Percentiles rank a stretch among this genome's conserved stretches.
These are phyloP conservation scores for Barnettozyma salicaria DNA, from an alignment of 805 yeast genomes.

Conservation along the genomic window DNA sequence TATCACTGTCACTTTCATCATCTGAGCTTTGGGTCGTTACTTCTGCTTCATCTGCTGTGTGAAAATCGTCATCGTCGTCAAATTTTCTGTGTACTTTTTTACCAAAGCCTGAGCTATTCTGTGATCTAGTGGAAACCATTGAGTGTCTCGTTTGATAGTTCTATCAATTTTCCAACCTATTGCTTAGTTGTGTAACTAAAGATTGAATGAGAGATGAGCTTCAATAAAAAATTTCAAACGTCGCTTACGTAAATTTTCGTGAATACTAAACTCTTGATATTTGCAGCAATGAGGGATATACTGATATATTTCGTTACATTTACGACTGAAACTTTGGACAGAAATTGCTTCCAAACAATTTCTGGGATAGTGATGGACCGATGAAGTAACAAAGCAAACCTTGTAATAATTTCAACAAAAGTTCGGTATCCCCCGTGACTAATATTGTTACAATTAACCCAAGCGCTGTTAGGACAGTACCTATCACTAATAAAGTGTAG, in stretches of 20 bases:
- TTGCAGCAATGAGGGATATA: background rate
- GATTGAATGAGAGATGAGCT: slow-evolving; percentile 5
- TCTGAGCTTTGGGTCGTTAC: slow-evolving; percentile 13
- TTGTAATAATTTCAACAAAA: slow-evolving; percentile 14
- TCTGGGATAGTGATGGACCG: slow-evolving; percentile 7
- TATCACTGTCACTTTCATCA: slow-evolving; percentile 25
- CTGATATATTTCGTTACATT: background rate
- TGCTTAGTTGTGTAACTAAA: too few relatives aligned
- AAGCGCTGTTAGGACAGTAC: slow-evolving; percentile 3
- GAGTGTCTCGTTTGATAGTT: background rate
- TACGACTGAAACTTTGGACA: slow-evolving; percentile 12
- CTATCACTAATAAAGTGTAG: slow-evolving; percentile 2
- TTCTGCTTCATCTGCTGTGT: slow-evolving; percentile 21
- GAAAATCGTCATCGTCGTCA: slow-evolving; percentile 17
- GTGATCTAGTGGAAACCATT: slow-evolving; percentile 1
- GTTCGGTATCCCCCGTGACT: slow-evolving; percentile 17
- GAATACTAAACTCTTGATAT: background rate
- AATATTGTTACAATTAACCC: slow-evolving; percentile 9
- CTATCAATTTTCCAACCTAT: too few relatives aligned
- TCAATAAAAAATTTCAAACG: slow-evolving; percentile 5
- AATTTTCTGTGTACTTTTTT: slow-evolving; percentile 15
- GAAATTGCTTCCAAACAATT: slow-evolving; percentile 16
- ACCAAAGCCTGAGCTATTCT: background rate
- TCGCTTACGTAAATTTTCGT: slow-evolving; percentile 2
- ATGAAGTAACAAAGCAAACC: slow-evolving; percentile 20